Evolutionary conservation across 2,329 filamentous ascomycete species (phyloP).

Genomic region (Aspergillus neotritici): DNA sequence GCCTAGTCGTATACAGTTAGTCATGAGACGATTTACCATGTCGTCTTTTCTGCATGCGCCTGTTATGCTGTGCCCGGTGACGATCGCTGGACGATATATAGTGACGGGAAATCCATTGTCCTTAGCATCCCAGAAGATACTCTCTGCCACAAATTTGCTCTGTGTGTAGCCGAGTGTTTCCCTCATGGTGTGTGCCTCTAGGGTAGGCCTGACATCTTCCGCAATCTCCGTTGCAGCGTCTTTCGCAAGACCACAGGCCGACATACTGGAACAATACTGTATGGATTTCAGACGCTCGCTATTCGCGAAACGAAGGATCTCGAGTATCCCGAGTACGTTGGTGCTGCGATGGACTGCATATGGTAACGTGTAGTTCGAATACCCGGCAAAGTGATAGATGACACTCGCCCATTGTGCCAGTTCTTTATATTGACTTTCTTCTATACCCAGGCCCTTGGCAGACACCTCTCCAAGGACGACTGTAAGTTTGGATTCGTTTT

Average conservation of each 20-base stretch:
- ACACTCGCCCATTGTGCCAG: conserved; percentile 9
- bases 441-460: conserved; percentile 1
- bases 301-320: conserved; percentile 10
- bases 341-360: conserved; percentile 8
- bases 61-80: conserved; percentile 14
- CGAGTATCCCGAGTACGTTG: conserved; percentile 7
- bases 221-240: conserved; percentile 1
- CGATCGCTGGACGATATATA: conserved; percentile 16
- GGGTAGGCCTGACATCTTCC: conserved; percentile 7
- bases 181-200: background rate
- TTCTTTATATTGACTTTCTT: background rate
- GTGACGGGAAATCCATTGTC: conserved; percentile 13
- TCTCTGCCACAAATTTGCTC: conserved; percentile 19
- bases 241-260: conserved; percentile 11
- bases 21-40: conserved; percentile 13
- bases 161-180: conserved; percentile 14
- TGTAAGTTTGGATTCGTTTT: conserved; percentile 4
- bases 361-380: conserved; percentile 10
- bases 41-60: conserved; percentile 15
- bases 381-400: conserved; percentile 11
- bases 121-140: conserved; percentile 14
- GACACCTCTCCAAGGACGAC: conserved; percentile 4
- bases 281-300: conserved; percentile 11
- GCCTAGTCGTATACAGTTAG: conserved; percentile 10
- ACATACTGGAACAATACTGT: conserved; percentile 16